phyloP scores from a whole-genome alignment of 73 alveolate genomes.

The Uronychia setigera region DNA sequence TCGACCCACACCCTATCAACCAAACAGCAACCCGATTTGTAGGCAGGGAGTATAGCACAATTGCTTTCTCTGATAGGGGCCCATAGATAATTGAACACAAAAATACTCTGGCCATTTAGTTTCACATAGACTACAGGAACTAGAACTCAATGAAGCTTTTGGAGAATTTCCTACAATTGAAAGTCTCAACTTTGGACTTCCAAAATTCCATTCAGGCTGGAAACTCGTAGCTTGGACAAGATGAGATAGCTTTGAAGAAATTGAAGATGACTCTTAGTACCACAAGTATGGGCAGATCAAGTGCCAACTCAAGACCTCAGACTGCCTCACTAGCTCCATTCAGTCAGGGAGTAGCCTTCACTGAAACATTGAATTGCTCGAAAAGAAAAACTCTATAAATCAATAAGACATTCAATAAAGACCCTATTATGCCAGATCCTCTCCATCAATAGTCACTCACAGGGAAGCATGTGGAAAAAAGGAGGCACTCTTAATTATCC shows the following conservation, averaged over 20 bases:
- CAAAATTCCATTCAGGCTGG: not conserved
- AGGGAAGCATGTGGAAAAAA: no score
- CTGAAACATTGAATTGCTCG: not conserved
- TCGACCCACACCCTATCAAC: conserved; percentile 94
- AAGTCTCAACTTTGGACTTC: conserved; percentile 45
- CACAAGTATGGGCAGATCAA: not conserved
- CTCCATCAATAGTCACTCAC: no score
- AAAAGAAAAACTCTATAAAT: not conserved
- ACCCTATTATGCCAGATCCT: not conserved
- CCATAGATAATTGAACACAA: conserved; percentile 85
- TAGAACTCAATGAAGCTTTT: conserved; percentile 72
- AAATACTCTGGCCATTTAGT: conserved; percentile 83
- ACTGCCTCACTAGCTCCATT: not conserved
- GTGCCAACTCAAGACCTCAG: not conserved
- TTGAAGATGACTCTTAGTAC: not conserved
- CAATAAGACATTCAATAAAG: not conserved
- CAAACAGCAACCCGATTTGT: conserved; percentile 57
- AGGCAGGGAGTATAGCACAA: conserved; percentile 66
- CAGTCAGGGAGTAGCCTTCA: not conserved
- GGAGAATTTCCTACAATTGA: conserved; percentile 71
- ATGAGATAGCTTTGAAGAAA: not conserved
- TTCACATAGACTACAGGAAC: conserved; percentile 79
- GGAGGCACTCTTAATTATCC: no score
- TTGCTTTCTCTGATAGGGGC: conserved; percentile 91
- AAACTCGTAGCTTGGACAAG: not conserved